Percentiles rank a stretch among this genome's conserved stretches.
These are phyloP conservation scores for Nannizzia gypsea DNA, from an alignment of 2,329 filamentous ascomycete genomes.

Conservation along the genomic window DNA sequence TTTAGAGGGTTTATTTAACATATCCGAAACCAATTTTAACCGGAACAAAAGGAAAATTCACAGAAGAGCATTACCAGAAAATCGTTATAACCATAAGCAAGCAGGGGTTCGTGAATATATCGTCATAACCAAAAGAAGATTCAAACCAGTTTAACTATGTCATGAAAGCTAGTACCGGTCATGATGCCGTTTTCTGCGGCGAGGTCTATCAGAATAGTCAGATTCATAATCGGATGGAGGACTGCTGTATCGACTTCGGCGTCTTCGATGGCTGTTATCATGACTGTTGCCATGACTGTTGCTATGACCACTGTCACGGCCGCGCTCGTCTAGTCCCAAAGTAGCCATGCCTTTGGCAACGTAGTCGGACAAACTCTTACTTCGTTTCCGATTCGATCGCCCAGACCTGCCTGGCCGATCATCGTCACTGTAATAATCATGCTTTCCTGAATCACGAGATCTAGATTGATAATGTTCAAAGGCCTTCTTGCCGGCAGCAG, in stretches of 20 bases:
- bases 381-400: slow-evolving; percentile 34
- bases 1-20: not conserved
- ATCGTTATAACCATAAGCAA: not conserved
- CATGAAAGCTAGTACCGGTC: not conserved
- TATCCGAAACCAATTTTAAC: not conserved
- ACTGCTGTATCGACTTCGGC: slow-evolving; percentile 22
- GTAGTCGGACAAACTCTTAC: slow-evolving; percentile 37
- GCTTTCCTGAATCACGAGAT: slow-evolving; percentile 20
- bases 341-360: slow-evolving; percentile 35
- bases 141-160: not conserved
- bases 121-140: not conserved
- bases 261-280: slow-evolving; percentile 17
- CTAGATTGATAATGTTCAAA: slow-evolving; percentile 35
- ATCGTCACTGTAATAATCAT: slow-evolving; percentile 34
- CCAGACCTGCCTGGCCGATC: slow-evolving; percentile 44
- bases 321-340: slow-evolving; percentile 28
- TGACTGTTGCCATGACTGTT: slow-evolving; percentile 17
- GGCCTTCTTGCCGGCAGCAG: slow-evolving; percentile 38
- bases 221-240: slow-evolving; percentile 23
- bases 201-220: slow-evolving; percentile 29
- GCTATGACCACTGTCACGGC: slow-evolving; percentile 19
- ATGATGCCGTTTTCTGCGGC: slow-evolving; percentile 13
- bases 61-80: not conserved
- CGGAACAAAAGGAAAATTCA: not conserved
- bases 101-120: not conserved